These are phyloP conservation scores for Lepidium africanum DNA, from an alignment of 345 rosid species.

Conservation along the genomic window DNA sequence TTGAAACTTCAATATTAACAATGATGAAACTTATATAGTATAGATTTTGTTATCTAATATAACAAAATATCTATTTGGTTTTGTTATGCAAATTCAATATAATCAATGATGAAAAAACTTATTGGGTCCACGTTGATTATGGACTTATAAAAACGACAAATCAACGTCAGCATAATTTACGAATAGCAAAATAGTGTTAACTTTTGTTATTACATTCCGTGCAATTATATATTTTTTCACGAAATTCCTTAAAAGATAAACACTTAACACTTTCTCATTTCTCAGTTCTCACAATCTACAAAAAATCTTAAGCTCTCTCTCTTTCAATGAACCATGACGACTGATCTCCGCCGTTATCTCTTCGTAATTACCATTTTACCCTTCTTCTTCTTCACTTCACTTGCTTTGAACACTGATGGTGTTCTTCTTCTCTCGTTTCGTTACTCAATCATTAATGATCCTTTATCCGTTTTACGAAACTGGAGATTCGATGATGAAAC, in stretches of 20 bases:
- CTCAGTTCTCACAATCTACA: not conserved
- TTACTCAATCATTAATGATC: slow-evolving; percentile 58
- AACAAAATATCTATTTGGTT: not conserved
- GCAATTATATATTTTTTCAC: not conserved
- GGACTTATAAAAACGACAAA: slow-evolving; percentile 6
- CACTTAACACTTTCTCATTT: not conserved
- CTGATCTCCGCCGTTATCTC: slow-evolving; percentile 24
- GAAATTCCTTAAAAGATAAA: slow-evolving; percentile 9
- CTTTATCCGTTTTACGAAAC: slow-evolving; percentile 42
- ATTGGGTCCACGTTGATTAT: slow-evolving; percentile 22
- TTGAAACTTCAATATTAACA: no score
- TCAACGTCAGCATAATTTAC: slow-evolving; percentile 11
- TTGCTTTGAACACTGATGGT: slow-evolving; percentile 63
- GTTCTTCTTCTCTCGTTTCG: slow-evolving; percentile 74
- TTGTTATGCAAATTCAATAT: not conserved
- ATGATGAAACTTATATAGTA: not conserved
- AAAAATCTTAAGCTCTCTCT: not conserved
- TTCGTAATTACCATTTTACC: not conserved
- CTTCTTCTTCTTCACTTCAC: not conserved
- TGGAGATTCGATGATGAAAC: slow-evolving; percentile 56
- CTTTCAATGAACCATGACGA: slow-evolving; percentile 42
- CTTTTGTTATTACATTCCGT: slow-evolving; percentile 27
- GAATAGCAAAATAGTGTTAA: not conserved
- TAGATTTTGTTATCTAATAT: slow-evolving; percentile 14
- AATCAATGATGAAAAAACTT: not conserved